Evolutionary conservation across 441 rosid genomes (phyloP), one percentile per base, ranked within the genome.

Genomic region (Capsella rubella): DNA sequence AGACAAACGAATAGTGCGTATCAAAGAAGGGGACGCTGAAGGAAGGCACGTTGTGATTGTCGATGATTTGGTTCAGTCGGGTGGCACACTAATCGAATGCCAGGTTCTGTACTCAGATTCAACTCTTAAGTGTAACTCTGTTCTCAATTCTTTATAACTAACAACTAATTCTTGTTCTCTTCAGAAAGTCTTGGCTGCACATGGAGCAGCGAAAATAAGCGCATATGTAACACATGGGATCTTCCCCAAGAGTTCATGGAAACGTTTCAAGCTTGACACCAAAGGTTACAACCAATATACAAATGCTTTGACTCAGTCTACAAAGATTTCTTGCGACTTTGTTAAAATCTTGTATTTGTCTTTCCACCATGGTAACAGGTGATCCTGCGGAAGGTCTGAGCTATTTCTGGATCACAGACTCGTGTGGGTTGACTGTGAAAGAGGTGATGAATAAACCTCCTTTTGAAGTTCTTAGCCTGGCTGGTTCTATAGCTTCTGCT

Each of bases 141-240:
- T 16, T 14, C 29, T 28, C 39, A 46, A 9, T 47, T 39, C 11
- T 29, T 31, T 13, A 0, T 46, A 14, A 18, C 64, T 71, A 5
- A 71, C 12, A 8, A 51, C n/a, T 11, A 14, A 25, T 2, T 43
- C 5, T 71, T 71, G 47, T 49, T 1, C 10, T 18, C 50, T 81
- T 75, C 81, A 92, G 97, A 92, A 83, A 89, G 88, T 86, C 55
- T 81, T 95, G 80, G 99, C 93, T 21, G 85, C 87, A 66, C 97
- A 85, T 79, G 97, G 98, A 82, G 99, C 99, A 47, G 81, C 91
- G 15, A 90, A 81, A 78, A 82, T 95, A 69, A 95, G 99, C 34
- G 99, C 99, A n/a, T 92, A 90, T 61, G 98, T 95, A 65, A 92
- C 99, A 0, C 99, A 95, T 67, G 98, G 97, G 25, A 95, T 92